phyloP scores from a whole-genome alignment of 192 early-diverging fungal genomes.

The Endogone sp. region DNA sequence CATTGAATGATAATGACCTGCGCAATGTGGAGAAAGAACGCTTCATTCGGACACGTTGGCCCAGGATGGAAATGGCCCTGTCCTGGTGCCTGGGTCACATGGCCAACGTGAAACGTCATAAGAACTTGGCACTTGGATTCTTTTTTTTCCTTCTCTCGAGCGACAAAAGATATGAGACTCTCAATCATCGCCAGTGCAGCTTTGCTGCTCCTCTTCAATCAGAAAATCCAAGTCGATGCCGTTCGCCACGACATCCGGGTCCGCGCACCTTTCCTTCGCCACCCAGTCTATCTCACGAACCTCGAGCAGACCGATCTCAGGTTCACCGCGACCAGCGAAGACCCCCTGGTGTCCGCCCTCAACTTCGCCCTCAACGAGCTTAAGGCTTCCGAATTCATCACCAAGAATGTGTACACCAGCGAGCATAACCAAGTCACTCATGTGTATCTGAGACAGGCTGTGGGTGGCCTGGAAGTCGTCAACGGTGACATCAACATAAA shows the following conservation, averaged over 20 bases:
- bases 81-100: too few relatives aligned
- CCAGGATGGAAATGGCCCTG: too few relatives aligned
- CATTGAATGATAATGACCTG: too few relatives aligned
- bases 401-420: conserved; percentile 67
- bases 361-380: conserved; percentile 39
- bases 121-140: too few relatives aligned
- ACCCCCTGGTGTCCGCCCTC: conserved; percentile 37
- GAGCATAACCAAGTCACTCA: conserved; percentile 74
- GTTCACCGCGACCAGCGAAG: background rate
- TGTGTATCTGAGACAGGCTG: conserved; percentile 74
- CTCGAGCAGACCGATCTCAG: background rate
- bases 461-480: conserved; percentile 65
- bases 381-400: conserved; percentile 39
- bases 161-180: too few relatives aligned
- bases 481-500: conserved; percentile 89
- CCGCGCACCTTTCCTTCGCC: background rate
- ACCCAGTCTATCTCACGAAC: background rate
- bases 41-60: too few relatives aligned
- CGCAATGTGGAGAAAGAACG: too few relatives aligned
- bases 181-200: background rate
- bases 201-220: background rate
- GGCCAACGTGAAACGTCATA: too few relatives aligned
- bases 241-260: background rate
- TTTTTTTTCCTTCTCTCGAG: too few relatives aligned
- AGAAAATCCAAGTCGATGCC: background rate